Conservation (phyloP, 441 rosid species). For the Manihot esculenta region DNA sequence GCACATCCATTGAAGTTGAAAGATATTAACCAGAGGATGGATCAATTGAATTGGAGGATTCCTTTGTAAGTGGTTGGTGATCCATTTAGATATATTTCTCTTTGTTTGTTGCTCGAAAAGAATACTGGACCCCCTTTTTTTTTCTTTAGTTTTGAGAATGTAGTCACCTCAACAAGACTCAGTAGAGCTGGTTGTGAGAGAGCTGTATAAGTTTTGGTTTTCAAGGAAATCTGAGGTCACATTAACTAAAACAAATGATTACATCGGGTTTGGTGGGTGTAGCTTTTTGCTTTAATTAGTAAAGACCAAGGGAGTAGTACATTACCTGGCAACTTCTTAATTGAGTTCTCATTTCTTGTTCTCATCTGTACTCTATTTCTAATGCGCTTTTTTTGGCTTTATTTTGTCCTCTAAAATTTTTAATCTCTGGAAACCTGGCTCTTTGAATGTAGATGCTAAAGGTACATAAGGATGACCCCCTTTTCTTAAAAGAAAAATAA, state of each 20-base stretch:
- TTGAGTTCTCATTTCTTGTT: not conserved
- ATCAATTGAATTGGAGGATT: conserved; percentile 60
- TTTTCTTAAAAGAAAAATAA: too few relatives aligned
- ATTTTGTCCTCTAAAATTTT: not conserved
- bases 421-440: not conserved
- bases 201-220: not conserved
- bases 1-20: conserved; percentile 50
- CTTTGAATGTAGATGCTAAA: not conserved
- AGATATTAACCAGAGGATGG: conserved; percentile 58
- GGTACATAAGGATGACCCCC: not conserved
- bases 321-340: not conserved
- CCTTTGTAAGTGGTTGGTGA: conserved; percentile 49
- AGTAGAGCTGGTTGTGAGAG: not conserved
- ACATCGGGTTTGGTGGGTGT: not conserved
- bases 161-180: not conserved
- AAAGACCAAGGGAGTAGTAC: not conserved
- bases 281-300: not conserved
- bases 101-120: not conserved
- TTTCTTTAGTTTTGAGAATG: not conserved
- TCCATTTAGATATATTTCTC: not conserved
- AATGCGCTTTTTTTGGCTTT: not conserved
- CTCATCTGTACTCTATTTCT: too few relatives aligned
- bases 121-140: not conserved
- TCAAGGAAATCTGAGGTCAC: not conserved
- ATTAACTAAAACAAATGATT: not conserved